A percentile compares a stretch with the other conserved stretches of the same genome.
Evolutionary conservation across 495 filamentous ascomycete genomes (phyloP).

Genomic region (Tuber brumale): DNA sequence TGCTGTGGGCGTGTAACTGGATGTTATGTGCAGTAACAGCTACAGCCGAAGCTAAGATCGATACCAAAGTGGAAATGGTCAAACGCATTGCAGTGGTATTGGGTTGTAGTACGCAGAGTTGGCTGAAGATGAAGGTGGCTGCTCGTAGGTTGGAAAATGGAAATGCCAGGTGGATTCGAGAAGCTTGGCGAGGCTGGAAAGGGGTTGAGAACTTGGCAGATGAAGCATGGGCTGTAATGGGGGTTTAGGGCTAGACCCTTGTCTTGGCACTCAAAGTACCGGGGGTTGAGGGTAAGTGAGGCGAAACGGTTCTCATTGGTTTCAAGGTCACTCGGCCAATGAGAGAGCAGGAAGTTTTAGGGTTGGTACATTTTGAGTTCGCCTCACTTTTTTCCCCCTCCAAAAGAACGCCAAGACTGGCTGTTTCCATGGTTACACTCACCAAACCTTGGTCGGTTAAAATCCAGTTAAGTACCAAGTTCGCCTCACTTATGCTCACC

Average conservation of each 20-base stretch:
- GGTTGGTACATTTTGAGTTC: no score
- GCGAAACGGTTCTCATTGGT: no score
- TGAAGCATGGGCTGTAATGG: neutral
- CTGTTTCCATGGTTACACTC: no score
- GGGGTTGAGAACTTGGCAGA: neutral
- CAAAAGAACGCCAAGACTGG: no score
- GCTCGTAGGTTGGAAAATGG: neutral
- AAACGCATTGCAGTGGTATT: neutral
- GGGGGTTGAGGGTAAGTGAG: no score
- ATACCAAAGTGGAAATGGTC: slow-evolving; percentile 25
- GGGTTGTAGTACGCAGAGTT: neutral
- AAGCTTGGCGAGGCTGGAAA: neutral
- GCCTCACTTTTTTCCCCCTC: no score
- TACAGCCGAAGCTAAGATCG: slow-evolving; percentile 7
- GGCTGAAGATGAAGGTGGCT: neutral
- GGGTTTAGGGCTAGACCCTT: neutral
- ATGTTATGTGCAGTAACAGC: slow-evolving; percentile 72
- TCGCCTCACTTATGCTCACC: no score
- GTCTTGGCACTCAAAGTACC: neutral
- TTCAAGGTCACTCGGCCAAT: no score
- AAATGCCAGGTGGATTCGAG: neutral
- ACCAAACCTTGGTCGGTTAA: no score
- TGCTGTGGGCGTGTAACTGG: slow-evolving; percentile 78
- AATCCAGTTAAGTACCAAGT: no score
- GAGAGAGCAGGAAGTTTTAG: no score